A percentile compares a stretch with the other conserved stretches of the same genome.
phyloP scores from a whole-genome alignment of 2,329 filamentous ascomycete species.

The Pezicula rhizophila region DNA sequence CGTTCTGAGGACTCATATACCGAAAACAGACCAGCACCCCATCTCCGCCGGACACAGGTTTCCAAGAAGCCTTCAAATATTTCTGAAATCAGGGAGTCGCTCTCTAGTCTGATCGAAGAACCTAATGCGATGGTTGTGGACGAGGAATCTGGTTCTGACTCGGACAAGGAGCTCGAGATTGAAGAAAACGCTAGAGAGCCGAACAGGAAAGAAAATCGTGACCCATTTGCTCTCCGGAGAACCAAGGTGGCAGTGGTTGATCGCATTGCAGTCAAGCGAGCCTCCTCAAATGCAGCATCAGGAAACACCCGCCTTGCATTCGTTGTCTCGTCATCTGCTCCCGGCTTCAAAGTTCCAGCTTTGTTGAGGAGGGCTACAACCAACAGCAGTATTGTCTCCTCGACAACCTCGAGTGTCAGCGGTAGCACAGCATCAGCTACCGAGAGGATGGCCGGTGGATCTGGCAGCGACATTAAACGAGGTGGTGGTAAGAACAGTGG shows the following conservation, averaged over 20 bases:
- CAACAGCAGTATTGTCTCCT: slow-evolving; percentile 39
- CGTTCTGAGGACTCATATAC: slow-evolving; percentile 34
- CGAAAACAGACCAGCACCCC: slow-evolving; percentile 48
- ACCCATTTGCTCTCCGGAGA: slow-evolving; percentile 31
- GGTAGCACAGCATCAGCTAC: slow-evolving; percentile 17
- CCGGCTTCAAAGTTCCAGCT: slow-evolving; percentile 60
- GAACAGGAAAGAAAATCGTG: slow-evolving; percentile 23
- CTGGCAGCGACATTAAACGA: slow-evolving; percentile 49
- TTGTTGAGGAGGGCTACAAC: slow-evolving; percentile 70
- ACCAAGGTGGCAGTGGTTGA: slow-evolving; percentile 54
- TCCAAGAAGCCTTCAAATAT: slow-evolving; percentile 67
- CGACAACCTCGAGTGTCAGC: slow-evolving; percentile 23
- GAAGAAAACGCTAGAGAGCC: slow-evolving; percentile 39
- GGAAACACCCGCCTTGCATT: slow-evolving; percentile 50
- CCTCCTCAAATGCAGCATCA: slow-evolving; percentile 32
- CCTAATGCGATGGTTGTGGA: slow-evolving; percentile 41
- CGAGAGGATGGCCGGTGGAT: slow-evolving; percentile 30
- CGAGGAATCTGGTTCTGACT: slow-evolving; percentile 46
- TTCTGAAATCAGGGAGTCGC: slow-evolving; percentile 73
- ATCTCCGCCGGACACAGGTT: slow-evolving; percentile 53
- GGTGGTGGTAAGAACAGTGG: slow-evolving; percentile 55
- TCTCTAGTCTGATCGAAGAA: slow-evolving; percentile 78
- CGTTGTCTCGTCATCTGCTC: slow-evolving; percentile 30
- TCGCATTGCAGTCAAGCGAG: slow-evolving; percentile 64
- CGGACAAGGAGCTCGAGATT: slow-evolving; percentile 47